phyloP scores from a whole-genome alignment of 805 yeast species.

The Yamadazyma paraphyllophila region DNA sequence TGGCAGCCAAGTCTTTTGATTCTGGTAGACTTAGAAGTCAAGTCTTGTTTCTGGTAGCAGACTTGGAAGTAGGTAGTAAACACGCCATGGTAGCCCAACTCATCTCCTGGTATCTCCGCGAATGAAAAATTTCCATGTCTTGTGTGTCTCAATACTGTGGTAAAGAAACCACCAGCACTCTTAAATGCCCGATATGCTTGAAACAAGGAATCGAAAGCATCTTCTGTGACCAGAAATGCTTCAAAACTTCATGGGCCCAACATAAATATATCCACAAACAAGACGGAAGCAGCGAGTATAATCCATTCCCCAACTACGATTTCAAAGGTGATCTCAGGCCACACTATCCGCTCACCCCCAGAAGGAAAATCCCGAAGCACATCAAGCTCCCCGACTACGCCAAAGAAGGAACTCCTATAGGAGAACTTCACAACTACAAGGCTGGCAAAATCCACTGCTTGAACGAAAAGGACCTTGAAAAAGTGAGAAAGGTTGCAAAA shows the following conservation, averaged over 20 bases:
- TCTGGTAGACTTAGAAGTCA: too few relatives aligned
- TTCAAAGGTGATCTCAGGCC: slow-evolving; percentile 79
- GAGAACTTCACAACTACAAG: slow-evolving; percentile 74
- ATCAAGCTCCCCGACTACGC: slow-evolving; percentile 85
- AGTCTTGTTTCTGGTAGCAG: too few relatives aligned
- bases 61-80: too few relatives aligned
- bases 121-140: slow-evolving; percentile 4
- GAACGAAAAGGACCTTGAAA: slow-evolving; percentile 65
- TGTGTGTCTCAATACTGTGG: slow-evolving; percentile 88
- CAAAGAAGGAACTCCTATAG: slow-evolving; percentile 70
- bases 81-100: too few relatives aligned
- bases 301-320: slow-evolving; percentile 81
- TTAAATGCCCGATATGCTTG: slow-evolving; percentile 91
- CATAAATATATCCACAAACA: slow-evolving; percentile 74
- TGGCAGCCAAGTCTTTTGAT: too few relatives aligned
- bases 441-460: slow-evolving; percentile 62
- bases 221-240: slow-evolving; percentile 85
- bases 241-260: slow-evolving; percentile 64
- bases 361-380: slow-evolving; percentile 66
- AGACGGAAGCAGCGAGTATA: slow-evolving; percentile 59
- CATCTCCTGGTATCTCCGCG: too few relatives aligned
- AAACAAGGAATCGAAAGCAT: slow-evolving; percentile 60
- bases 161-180: slow-evolving; percentile 65
- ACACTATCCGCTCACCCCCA: slow-evolving; percentile 73
- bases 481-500: slow-evolving; percentile 68